Evolutionary conservation across 2,329 filamentous ascomycete genomes (phyloP).

Genomic region (Xylariaceae sp.): DNA sequence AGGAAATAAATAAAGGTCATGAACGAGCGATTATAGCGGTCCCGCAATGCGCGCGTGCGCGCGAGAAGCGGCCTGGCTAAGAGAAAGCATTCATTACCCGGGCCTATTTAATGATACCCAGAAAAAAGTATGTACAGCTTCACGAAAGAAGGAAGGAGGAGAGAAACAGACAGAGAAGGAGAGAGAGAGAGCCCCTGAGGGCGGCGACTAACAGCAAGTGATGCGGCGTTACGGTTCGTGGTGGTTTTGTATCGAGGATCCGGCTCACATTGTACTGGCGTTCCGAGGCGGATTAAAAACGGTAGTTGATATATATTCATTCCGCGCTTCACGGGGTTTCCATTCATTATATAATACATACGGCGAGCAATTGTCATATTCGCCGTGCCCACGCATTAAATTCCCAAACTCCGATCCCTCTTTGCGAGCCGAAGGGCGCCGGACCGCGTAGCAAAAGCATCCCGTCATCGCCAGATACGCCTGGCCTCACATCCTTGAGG

Average conservation of each 20-base stretch:
- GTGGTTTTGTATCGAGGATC: constrained; percentile 2
- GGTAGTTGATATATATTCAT: constrained; percentile 18
- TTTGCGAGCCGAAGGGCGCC: constrained; percentile 6
- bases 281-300: constrained; percentile 10
- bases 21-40: not conserved
- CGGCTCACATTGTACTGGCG: constrained; percentile 7
- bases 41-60: not conserved
- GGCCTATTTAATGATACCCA: constrained; percentile 16
- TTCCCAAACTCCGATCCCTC: constrained; percentile 22
- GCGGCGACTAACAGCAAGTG: constrained; percentile 2
- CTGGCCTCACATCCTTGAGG: constrained; percentile 4
- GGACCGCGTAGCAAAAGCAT: constrained; percentile 9
- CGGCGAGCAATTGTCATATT: constrained; percentile 11
- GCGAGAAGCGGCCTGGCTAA: not conserved
- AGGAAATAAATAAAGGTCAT: constrained; percentile 18
- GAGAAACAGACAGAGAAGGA: no score
- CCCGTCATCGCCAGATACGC: constrained; percentile 11
- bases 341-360: constrained; percentile 25
- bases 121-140: constrained; percentile 4
- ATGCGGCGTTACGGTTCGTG: constrained; percentile 9
- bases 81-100: not conserved
- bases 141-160: constrained; percentile 4
- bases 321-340: constrained; percentile 14
- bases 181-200: not conserved
- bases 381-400: constrained; percentile 5